These are phyloP conservation scores for Chaetomiaceae sp. DNA, from an alignment of 2,329 filamentous ascomycete genomes.

Conservation along the genomic window DNA sequence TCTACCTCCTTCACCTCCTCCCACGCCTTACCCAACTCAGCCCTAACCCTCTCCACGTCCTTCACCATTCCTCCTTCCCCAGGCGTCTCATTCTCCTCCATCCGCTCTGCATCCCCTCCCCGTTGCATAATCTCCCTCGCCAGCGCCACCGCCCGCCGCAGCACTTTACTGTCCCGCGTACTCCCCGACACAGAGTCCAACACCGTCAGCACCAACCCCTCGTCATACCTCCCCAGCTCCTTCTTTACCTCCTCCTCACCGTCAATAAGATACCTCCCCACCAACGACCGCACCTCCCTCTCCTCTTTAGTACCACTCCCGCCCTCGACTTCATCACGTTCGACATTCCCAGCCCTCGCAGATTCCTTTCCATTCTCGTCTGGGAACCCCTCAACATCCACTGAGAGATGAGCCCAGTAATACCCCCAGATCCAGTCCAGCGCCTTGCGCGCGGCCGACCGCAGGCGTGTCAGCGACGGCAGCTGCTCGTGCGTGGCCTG, in stretches of 20 bases:
- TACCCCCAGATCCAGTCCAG: constrained; percentile 84
- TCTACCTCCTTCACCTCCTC: constrained; percentile 24
- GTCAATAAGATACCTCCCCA: constrained; percentile 16
- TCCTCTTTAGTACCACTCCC: background rate
- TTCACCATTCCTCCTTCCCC: background rate
- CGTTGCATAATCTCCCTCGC: constrained; percentile 38
- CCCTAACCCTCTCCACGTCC: constrained; percentile 23
- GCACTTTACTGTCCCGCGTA: constrained; percentile 40
- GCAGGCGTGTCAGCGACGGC: constrained; percentile 68
- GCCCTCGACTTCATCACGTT: background rate
- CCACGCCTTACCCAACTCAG: constrained; percentile 27
- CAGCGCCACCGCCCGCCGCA: constrained; percentile 43
- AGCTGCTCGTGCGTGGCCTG: constrained; percentile 87
- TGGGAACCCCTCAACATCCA: background rate
- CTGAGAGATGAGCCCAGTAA: constrained; percentile 73
- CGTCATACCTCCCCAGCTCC: constrained; percentile 36
- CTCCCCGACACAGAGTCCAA: constrained; percentile 38
- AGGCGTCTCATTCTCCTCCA: constrained; percentile 9
- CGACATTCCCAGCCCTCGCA: background rate
- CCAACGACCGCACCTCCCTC: background rate
- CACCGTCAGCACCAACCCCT: constrained; percentile 34
- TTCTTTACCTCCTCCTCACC: constrained; percentile 24
- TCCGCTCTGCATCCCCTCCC: constrained; percentile 15
- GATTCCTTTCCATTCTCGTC: background rate
- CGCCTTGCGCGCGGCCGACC: constrained; percentile 64